phyloP scores from a whole-genome alignment of 1,284 basidiomycete genomes.

The Microbotryum scabiosae region DNA sequence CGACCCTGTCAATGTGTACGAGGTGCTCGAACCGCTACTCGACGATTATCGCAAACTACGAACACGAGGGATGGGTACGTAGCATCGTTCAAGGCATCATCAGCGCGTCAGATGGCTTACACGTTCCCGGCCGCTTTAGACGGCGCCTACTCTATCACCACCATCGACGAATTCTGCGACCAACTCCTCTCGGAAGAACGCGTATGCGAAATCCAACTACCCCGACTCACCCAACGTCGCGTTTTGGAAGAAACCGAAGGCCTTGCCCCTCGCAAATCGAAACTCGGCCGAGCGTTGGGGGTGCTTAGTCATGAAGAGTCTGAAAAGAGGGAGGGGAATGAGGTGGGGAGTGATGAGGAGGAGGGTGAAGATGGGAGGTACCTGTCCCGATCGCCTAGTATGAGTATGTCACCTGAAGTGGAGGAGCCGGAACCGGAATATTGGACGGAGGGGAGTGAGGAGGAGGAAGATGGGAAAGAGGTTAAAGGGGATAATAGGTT shows the following conservation, averaged over 20 bases:
- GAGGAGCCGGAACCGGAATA: conserved; percentile 14
- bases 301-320: conserved; percentile 19
- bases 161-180: conserved; percentile 90
- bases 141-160: conserved; percentile 58
- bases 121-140: conserved; percentile 8
- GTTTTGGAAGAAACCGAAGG: conserved; percentile 88
- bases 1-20: conserved; percentile 77
- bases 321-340: conserved; percentile 12
- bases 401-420: conserved; percentile 9
- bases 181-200: conserved; percentile 76
- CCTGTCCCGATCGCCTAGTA: conserved; percentile 19
- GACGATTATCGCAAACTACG: conserved; percentile 90
- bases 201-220: conserved; percentile 93
- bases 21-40: conserved; percentile 83
- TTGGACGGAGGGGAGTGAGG: conserved; percentile 9
- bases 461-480: conserved; percentile 5
- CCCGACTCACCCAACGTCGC: conserved; percentile 73
- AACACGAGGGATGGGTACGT: conserved; percentile 64
- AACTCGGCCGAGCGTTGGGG: conserved; percentile 68
- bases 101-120: background rate
- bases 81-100: no score
- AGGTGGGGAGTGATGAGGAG: conserved; percentile 9
- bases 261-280: conserved; percentile 68
- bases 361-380: conserved; percentile 21
- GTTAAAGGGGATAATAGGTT: background rate